Evolutionary conservation across 495 filamentous ascomycete species (phyloP), one percentile per base, ranked within the genome.

Genomic region (Penicillium lividum): DNA sequence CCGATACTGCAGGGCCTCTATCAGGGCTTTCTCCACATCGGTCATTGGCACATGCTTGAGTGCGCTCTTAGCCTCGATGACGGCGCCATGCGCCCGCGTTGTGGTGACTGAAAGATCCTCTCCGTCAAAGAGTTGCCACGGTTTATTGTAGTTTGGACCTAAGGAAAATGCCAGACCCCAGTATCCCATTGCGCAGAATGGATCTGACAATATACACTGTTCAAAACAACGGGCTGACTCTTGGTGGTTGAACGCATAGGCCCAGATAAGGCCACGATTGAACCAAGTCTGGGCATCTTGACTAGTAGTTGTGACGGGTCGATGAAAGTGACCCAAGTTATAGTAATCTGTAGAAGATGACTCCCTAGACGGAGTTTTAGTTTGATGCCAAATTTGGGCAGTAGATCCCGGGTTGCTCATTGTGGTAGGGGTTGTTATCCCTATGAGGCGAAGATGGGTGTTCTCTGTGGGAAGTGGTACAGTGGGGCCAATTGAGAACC

Each of bases 141-240:
- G 84, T 65, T 89, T 89, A 62, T 90, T 89, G 69, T 89, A 90
- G 56, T 90, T 89, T 3, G 88, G 86, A 0, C 88, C 88, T 0
- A 87, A 63, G 2, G 82, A 65, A 60, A 83, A 89, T 0, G 88
- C 85, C 3, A 87, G 68, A 0, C 87, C 87, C 87, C 87, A 90
- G 53, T 87, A 81, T 18, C 83, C 86, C 70, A 89, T 83, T 5
- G 80, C 78, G 59, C 83, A 88, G 4, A 63, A 55, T 0, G 72
- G 64, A 60, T 90, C 86, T 38, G 70, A 42, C 0, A 72, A 61
- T 43, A 84, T 80, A 15, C 83, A 83, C 5, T 78, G 74, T 54
- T 84, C 75, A 58, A 88, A 89, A 68, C 86, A 89, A 48, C 65
- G 70, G 8, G 65, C 75, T 3, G 84, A 75, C 61, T 87, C 85